Conservation (phyloP, 768 basidiomycete species). For the Suillus sp. region DNA sequence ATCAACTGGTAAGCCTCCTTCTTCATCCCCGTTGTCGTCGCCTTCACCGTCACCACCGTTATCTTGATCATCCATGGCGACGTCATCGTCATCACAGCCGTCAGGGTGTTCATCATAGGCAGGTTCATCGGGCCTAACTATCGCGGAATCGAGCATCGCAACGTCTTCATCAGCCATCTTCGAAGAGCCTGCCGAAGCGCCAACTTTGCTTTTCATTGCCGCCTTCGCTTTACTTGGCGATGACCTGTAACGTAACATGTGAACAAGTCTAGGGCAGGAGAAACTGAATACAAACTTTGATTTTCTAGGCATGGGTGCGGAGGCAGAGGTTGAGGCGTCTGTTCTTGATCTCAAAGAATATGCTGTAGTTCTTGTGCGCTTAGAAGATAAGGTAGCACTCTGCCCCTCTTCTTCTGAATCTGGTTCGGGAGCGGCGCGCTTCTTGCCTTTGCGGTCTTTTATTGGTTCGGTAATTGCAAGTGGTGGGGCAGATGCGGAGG, state of each 20-base stretch:
- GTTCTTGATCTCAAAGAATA: conserved; percentile 71
- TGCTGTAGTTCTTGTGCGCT: conserved; percentile 61
- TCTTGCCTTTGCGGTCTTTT: conserved; percentile 87
- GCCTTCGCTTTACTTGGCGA: conserved; percentile 61
- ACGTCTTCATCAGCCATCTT: conserved; percentile 69
- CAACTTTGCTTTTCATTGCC: conserved; percentile 55
- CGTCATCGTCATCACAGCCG: conserved; percentile 42
- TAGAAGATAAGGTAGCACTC: conserved; percentile 46
- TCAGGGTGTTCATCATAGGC: conserved; percentile 51
- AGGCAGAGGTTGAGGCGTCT: conserved; percentile 42
- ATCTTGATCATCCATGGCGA: conserved; percentile 50
- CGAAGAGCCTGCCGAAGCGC: conserved; percentile 64
- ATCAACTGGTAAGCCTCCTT: conserved; percentile 38
- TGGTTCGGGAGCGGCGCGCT: conserved; percentile 78
- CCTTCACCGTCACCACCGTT: conserved; percentile 52
- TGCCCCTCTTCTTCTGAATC: conserved; percentile 66
- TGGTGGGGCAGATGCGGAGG: conserved; percentile 39
- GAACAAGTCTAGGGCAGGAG: conserved; percentile 14
- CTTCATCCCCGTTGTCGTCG: conserved; percentile 44
- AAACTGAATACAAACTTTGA: conserved; percentile 47
- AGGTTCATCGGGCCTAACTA: conserved; percentile 46
- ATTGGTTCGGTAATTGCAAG: conserved; percentile 76
- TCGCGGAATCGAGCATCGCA: conserved; percentile 71
- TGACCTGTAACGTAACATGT: conserved; percentile 38
- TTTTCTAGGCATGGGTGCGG: conserved; percentile 74